Evolutionary conservation across 2,329 filamentous ascomycete genomes (phyloP), one percentile per base, ranked within the genome.

Genomic region (Coniochaeta sp.): DNA sequence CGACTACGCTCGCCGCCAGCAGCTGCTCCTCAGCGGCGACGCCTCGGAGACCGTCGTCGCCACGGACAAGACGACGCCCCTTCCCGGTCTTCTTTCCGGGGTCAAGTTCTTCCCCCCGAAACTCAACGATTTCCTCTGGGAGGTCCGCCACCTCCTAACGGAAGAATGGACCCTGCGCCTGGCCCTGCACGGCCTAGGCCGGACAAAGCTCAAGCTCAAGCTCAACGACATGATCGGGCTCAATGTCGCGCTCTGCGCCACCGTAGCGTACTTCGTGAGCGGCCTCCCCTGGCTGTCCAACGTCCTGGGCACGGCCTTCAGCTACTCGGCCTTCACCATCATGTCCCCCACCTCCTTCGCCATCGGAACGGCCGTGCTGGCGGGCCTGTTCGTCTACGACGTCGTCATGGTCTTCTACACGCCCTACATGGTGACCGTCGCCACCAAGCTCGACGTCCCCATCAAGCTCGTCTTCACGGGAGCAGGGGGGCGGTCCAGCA

Each of bases 371-470:
- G 73, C 93, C 50, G 86, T 98, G 10, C 79, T 98, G 1, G 77
- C 80, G 10, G 90, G 89, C 0, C 79, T 98, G 1, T 98, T 98
- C 77, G 85, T 96, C 69, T 99, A 99, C 70, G 93, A 99, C 71
- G 93, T 99, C 56, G 87, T 95, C 72, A 92, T 93, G 80, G 90
- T 95, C 6, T 95, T 95, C 70, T 95, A 89, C 71, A 93, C 89
- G 77, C 90, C 90, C 0, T 87, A 90, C 70, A 95, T 95, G 90
- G 80, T 93, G 7, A 90, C 89, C 0, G 90, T 99, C 9, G 95
- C 93, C 14, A 96, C 89, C 8, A 89, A 88, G 44, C 79, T 99
- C 28, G 93, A 99, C 65, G 90, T 93, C 0, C 95, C 93, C 0
- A 95, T 97, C 72, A 98, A 97, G 72, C 83, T 99, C 8, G 82